Evolutionary conservation across 108 stramenopile genomes (phyloP).

Genomic region (Cyclotella atomus): DNA sequence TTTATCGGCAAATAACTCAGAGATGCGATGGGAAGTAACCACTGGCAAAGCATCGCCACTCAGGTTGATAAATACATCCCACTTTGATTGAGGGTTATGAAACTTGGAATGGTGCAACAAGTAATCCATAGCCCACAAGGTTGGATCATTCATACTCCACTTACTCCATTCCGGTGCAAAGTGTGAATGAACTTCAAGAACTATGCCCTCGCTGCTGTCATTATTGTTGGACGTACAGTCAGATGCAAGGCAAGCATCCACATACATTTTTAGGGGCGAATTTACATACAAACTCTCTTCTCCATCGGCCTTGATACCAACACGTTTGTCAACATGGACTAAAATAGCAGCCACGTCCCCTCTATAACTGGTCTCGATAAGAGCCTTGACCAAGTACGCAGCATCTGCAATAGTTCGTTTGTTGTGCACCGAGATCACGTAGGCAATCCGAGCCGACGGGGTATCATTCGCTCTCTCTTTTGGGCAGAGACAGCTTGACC

Average conservation of each 20-base stretch:
- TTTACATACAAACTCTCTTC: conserved; percentile 40
- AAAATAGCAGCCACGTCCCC: conserved; percentile 63
- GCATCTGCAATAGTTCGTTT: conserved; percentile 77
- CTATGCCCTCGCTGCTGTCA: conserved; percentile 1
- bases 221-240: conserved; percentile 16
- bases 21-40: conserved; percentile 60
- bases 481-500: conserved; percentile 7
- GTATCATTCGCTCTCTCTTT: conserved; percentile 7
- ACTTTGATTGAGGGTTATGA: conserved; percentile 40
- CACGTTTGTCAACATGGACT: conserved; percentile 76
- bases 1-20: conserved; percentile 53
- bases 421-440: conserved; percentile 83
- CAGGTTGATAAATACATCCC: conserved; percentile 87
- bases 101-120: conserved; percentile 29
- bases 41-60: conserved; percentile 85
- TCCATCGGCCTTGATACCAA: conserved; percentile 20
- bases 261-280: conserved; percentile 55
- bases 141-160: conserved; percentile 91
- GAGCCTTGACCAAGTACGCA: conserved; percentile 62
- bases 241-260: conserved; percentile 52
- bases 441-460: conserved; percentile 63
- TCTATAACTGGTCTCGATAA: conserved; percentile 57
- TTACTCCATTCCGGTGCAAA: conserved; percentile 68
- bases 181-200: conserved; percentile 47
- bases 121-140: conserved; percentile 80